Evolutionary conservation across 805 yeast species (phyloP).

Genomic region (Ogataea siamensis): DNA sequence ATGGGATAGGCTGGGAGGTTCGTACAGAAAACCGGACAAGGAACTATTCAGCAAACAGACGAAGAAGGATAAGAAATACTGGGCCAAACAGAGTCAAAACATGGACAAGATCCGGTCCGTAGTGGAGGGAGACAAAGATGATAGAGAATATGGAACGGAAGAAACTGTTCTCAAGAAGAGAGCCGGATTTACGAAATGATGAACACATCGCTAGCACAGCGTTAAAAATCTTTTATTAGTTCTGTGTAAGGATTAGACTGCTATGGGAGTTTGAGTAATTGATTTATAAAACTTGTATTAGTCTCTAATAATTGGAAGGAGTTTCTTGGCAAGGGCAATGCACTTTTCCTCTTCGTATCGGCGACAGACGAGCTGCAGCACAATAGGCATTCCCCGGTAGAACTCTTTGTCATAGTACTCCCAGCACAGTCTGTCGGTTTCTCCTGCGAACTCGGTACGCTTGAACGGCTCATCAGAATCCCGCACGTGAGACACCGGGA

Average conservation of each 20-base stretch:
- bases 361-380: slow-evolving; percentile 52
- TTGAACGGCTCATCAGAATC: slow-evolving; percentile 36
- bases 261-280: not conserved
- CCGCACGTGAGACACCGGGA: slow-evolving; percentile 44
- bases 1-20: slow-evolving; percentile 95
- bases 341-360: slow-evolving; percentile 60
- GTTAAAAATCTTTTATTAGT: not conserved
- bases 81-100: slow-evolving; percentile 67
- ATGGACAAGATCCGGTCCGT: slow-evolving; percentile 76
- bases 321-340: slow-evolving; percentile 36
- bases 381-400: slow-evolving; percentile 52
- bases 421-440: slow-evolving; percentile 37
- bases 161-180: slow-evolving; percentile 34
- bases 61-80: slow-evolving; percentile 56
- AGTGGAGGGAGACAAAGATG: slow-evolving; percentile 79
- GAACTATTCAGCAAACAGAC: slow-evolving; percentile 68
- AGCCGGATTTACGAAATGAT: slow-evolving; percentile 6
- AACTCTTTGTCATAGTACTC: slow-evolving; percentile 46
- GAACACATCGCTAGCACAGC: slow-evolving; percentile 2
- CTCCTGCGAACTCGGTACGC: slow-evolving; percentile 29
- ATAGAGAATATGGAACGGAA: slow-evolving; percentile 67
- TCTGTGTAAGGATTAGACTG: not conserved
- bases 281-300: not conserved
- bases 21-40: slow-evolving; percentile 89
- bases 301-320: slow-evolving; percentile 2